Percentiles rank a stretch among this genome's conserved stretches.
Conservation (phyloP, 148 eudicot species). For the Camellia japonica region DNA sequence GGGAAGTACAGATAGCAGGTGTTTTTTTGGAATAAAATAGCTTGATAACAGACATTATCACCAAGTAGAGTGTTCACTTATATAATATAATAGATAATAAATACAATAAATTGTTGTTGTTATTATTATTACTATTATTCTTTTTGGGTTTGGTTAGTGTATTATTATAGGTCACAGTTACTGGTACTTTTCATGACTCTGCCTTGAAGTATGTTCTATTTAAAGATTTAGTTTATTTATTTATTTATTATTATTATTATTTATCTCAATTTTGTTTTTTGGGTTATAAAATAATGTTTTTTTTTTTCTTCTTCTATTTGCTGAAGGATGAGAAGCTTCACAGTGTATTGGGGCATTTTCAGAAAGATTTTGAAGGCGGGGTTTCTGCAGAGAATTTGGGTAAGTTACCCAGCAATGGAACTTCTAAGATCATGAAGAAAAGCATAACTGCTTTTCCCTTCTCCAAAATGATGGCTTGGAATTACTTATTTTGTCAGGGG, state of each 20-base stretch:
- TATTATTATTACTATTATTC: background rate
- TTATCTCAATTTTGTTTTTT: background rate
- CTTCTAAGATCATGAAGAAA: slow-evolving; percentile 3
- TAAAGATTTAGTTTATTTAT: background rate
- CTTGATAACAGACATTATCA: too few relatives aligned
- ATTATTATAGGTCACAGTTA: background rate
- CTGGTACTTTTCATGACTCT: background rate
- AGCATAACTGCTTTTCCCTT: slow-evolving; percentile 7
- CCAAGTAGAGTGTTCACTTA: too few relatives aligned
- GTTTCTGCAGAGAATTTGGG: slow-evolving; percentile 49
- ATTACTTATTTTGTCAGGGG: slow-evolving; percentile 38
- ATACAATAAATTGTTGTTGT: background rate
- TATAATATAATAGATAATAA: too few relatives aligned
- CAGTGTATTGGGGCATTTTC: slow-evolving; percentile 55
- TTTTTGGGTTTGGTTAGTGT: background rate
- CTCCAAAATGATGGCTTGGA: slow-evolving; percentile 4
- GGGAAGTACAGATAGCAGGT: too few relatives aligned
- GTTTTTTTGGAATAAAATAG: too few relatives aligned
- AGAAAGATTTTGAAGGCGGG: slow-evolving; percentile 57
- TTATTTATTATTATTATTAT: background rate
- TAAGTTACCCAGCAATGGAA: slow-evolving; percentile 26
- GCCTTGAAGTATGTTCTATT: background rate
- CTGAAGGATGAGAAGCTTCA: slow-evolving; percentile 55
- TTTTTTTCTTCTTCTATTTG: slow-evolving; percentile 15
- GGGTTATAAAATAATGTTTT: background rate